These are phyloP conservation scores for Aureobasidium sp. DNA, from an alignment of 2,329 filamentous ascomycete genomes.

Conservation along the genomic window DNA sequence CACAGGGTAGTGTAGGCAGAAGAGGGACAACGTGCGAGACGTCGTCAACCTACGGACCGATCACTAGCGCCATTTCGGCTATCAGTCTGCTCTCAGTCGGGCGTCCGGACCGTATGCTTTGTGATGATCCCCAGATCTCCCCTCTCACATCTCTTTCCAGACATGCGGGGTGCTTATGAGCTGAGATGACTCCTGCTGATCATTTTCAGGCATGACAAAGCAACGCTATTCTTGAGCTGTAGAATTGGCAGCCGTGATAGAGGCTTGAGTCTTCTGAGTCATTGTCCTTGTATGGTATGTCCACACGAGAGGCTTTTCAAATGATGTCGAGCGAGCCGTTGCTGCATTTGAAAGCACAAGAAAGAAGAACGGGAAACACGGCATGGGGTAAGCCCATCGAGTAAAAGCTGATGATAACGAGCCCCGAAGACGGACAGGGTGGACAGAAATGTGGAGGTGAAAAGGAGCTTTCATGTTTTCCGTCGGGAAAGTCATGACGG, in stretches of 20 bases:
- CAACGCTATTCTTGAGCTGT: neutral
- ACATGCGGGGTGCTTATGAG: neutral
- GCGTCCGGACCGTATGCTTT: constrained; percentile 3
- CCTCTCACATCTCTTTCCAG: neutral
- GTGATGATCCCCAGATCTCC: constrained; percentile 6
- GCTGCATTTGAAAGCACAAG: neutral
- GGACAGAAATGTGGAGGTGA: neutral
- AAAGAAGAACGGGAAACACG: neutral
- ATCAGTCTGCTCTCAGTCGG: neutral
- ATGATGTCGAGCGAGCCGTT: neutral
- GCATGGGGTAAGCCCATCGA: constrained; percentile 11
- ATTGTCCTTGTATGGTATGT: constrained; percentile 2
- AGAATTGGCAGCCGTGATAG: neutral
- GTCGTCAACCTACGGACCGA: constrained; percentile 10
- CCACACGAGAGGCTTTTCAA: neutral
- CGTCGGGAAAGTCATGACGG: neutral
- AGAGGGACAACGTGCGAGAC: neutral
- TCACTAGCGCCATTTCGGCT: constrained; percentile 10
- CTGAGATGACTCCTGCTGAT: neutral
- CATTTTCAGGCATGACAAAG: neutral
- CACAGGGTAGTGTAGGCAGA: neutral
- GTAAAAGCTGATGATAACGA: constrained; percentile 1
- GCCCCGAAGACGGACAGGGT: neutral
- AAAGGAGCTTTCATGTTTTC: neutral
- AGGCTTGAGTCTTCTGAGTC: neutral